These are phyloP conservation scores for Daldinia loculata DNA, from an alignment of 495 filamentous ascomycete species.

Conservation along the genomic window DNA sequence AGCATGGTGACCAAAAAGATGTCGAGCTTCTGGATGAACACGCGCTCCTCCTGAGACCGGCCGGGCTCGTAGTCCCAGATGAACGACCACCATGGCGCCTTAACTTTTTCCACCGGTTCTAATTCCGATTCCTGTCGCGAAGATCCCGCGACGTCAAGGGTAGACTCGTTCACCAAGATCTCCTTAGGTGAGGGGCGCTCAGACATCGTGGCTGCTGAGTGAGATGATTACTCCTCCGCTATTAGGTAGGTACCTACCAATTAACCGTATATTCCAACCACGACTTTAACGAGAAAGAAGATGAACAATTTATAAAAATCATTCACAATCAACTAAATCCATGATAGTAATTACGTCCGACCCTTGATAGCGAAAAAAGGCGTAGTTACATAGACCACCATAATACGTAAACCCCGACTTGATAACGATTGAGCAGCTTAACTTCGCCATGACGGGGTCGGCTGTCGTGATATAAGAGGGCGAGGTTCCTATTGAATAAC, in stretches of 20 bases:
- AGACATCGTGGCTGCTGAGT: constrained; percentile 14
- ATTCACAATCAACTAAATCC: not conserved
- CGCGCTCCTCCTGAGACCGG: constrained; percentile 38
- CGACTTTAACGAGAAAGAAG: not conserved
- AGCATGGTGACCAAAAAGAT: constrained; percentile 50
- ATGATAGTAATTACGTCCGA: constrained; percentile 6
- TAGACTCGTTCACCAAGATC: constrained; percentile 21
- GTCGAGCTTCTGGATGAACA: constrained; percentile 44
- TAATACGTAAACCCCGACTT: constrained; percentile 16
- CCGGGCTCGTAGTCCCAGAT: constrained; percentile 44
- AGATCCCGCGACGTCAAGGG: constrained; percentile 8
- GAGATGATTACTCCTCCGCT: not conserved
- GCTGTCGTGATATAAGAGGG: constrained; percentile 29
- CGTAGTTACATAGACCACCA: not conserved
- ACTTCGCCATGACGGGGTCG: constrained; percentile 37
- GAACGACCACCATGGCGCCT: constrained; percentile 42
- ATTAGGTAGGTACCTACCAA: not conserved
- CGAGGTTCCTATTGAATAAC: not conserved
- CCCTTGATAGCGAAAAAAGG: not conserved
- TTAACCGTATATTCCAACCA: not conserved
- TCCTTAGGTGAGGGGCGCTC: constrained; percentile 27
- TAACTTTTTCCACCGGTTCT: constrained; percentile 2
- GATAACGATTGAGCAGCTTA: constrained; percentile 25
- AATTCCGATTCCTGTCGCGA: not conserved
- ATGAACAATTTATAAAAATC: constrained; percentile 1